Evolutionary conservation across 129 eudicot genomes (phyloP), one percentile per base, ranked within the genome.

Genomic region (Pulicaria dysenterica): DNA sequence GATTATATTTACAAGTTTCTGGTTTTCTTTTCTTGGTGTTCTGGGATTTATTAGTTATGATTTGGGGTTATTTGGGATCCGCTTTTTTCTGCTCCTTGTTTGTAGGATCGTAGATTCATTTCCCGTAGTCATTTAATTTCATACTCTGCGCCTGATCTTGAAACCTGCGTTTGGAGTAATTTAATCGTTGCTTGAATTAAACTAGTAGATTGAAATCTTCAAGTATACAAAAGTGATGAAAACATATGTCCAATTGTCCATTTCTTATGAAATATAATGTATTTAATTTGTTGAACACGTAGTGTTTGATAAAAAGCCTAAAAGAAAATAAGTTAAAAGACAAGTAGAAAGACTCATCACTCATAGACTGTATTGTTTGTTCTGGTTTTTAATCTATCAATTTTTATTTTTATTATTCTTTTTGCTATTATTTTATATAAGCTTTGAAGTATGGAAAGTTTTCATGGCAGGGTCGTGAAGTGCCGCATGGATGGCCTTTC

Each of bases 401-500:
- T 44, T 57, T 34, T 72, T 5, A 10, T 58, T 16, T 36, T 5
- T 41, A 19, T 58, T 44, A n/a, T n/a, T n/a, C n/a, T 24, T 24
- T 24, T 24, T 24, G 31, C 2, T 24, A 24, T 24, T 24, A 24
- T 16, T 36, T 5, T 31, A 24, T 59, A 31, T 2, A 4, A 72
- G 68, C 7, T 41, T 50, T 72, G 79, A 63, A 14, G 3, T 34
- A 13, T 49, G 56, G 44, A n/a, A 10, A 48, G 2, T 19, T 24
- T 45, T 72, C 36, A 64, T 64, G 62, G 31, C 42, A 79, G 83
- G 74, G 69, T 72, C 54, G 37, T 79, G 83, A 72, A 62, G 73
- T 64, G 48, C 81, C 83, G 5, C 79, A 58, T 49, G 96, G 96
- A 85, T 90, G 96, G 96, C 96, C 96, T 8, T 80, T 90, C n/a